Evolutionary conservation across 768 basidiomycete species (phyloP).

Genomic region (Trametes sanguinea): DNA sequence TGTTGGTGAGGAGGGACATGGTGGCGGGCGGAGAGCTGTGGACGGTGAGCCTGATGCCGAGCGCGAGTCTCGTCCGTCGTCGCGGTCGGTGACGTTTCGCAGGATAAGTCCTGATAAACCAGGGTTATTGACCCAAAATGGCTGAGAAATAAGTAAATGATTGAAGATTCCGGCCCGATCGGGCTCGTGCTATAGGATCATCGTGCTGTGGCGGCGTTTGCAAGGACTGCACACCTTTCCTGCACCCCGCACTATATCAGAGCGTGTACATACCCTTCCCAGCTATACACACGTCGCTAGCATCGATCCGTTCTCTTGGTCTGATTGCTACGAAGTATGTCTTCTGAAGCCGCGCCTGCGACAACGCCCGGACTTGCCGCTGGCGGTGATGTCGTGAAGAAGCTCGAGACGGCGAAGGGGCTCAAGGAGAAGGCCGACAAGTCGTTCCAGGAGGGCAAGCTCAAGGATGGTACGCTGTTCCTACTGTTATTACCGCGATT

Average conservation of each 20-base stretch:
- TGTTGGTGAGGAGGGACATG: slow-evolving; percentile 68
- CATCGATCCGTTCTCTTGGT: not conserved
- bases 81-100: not conserved
- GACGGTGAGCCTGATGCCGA: not conserved
- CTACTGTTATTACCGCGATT: not conserved
- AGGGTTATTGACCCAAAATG: not conserved
- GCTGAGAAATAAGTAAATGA: not conserved
- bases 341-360: slow-evolving; percentile 2
- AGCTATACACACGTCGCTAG: not conserved
- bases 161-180: not conserved
- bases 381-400: slow-evolving; percentile 37
- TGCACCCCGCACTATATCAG: not conserved
- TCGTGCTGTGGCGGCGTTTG: not conserved
- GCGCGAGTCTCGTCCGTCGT: not conserved
- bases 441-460: slow-evolving; percentile 38
- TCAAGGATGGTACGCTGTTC: slow-evolving; percentile 31
- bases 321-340: not conserved
- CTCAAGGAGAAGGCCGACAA: slow-evolving; percentile 40
- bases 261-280: not conserved
- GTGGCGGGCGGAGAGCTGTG: slow-evolving; percentile 12
- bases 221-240: not conserved
- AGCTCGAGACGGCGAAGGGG: slow-evolving; percentile 58
- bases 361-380: slow-evolving; percentile 16
- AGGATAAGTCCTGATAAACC: slow-evolving; percentile 2
- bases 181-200: not conserved